These are phyloP conservation scores for Suhomyces panamericanus DNA, from an alignment of 1,139 yeast species.

Conservation along the genomic window DNA sequence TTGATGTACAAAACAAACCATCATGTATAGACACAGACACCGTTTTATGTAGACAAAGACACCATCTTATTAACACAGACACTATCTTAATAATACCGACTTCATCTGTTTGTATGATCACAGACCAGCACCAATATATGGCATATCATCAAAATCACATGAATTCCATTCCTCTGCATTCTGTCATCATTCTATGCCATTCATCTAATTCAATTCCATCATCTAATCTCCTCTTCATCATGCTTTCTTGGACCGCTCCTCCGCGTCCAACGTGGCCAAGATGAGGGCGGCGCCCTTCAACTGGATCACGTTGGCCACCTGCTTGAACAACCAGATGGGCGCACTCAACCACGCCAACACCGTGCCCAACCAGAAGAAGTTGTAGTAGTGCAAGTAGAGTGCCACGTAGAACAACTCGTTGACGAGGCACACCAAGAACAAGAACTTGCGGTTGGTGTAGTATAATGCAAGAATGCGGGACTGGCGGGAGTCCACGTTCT, in stretches of 20 bases:
- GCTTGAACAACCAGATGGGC: conserved; percentile 91
- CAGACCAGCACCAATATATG: no score
- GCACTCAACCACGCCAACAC: conserved; percentile 62
- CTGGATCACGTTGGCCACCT: conserved; percentile 86
- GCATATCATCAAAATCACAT: no score
- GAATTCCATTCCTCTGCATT: no score
- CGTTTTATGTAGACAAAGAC: no score
- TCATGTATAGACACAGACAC: no score
- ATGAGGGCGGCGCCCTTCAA: conserved; percentile 79
- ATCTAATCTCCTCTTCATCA: no score
- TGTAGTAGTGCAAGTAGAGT: conserved; percentile 71
- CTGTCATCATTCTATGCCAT: no score
- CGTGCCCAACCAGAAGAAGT: conserved; percentile 68
- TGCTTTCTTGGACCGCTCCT: conserved; percentile 48
- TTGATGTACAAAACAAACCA: no score
- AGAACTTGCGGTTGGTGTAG: conserved; percentile 80
- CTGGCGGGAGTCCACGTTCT: conserved; percentile 72
- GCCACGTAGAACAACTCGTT: conserved; percentile 94
- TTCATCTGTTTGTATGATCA: no score
- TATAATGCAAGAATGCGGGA: conserved; percentile 76
- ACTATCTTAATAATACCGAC: no score
- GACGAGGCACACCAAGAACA: conserved; percentile 86
- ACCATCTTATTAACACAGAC: no score
- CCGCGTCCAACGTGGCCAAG: conserved; percentile 80
- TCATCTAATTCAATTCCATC: no score